Conservation (phyloP, 129 eudicot species). For the Solidago caesia region DNA sequence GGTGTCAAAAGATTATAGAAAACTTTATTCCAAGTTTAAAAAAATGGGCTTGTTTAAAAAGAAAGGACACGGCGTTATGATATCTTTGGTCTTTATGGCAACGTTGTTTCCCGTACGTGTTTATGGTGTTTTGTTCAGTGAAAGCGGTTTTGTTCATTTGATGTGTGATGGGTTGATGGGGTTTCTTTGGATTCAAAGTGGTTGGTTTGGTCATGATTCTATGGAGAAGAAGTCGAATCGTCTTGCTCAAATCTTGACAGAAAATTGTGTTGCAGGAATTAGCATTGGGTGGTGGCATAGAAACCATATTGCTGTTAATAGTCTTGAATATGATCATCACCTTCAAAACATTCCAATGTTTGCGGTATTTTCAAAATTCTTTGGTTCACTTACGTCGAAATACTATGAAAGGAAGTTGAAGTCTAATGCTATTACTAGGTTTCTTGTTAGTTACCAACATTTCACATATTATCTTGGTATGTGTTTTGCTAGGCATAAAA, state of each 20-base stretch:
- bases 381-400: conserved; percentile 12
- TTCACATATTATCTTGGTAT: conserved; percentile 56
- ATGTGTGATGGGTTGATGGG: conserved; percentile 47
- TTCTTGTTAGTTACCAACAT: conserved; percentile 62
- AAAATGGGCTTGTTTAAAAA: conserved; percentile 14
- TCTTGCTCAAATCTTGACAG: conserved; percentile 40
- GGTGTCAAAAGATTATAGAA: conserved; percentile 55
- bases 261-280: conserved; percentile 54
- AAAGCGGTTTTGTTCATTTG: conserved; percentile 34
- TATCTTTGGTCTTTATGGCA: conserved; percentile 13
- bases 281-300: conserved; percentile 61
- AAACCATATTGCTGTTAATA: conserved; percentile 40
- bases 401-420: conserved; percentile 39
- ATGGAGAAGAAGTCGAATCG: conserved; percentile 6
- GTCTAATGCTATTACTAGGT: conserved; percentile 42
- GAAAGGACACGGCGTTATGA: conserved; percentile 17
- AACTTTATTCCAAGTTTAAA: conserved; percentile 2
- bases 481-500: conserved; percentile 28
- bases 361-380: conserved; percentile 23
- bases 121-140: conserved; percentile 44
- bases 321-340: conserved; percentile 64
- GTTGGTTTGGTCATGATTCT: conserved; percentile 20
- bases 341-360: conserved; percentile 56
- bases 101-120: conserved; percentile 24
- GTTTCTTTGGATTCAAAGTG: conserved; percentile 50